A percentile compares a stretch with the other conserved stretches of the same genome.
Evolutionary conservation across 495 filamentous ascomycete species (phyloP).

Genomic region (Aspergillus bridgeri): DNA sequence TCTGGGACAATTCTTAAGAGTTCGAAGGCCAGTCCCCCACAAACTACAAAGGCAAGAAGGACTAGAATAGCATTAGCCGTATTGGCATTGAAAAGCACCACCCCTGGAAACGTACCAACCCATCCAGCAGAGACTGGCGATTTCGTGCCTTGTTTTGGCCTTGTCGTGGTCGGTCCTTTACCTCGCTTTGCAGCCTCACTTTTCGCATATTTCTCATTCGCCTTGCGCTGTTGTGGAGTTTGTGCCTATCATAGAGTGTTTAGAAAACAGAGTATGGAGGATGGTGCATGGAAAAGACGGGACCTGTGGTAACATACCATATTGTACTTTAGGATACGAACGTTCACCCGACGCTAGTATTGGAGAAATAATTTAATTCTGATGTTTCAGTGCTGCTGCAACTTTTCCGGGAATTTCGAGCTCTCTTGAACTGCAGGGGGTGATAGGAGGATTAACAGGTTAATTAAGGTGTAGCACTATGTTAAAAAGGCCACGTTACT

Average conservation of each 20-base stretch:
- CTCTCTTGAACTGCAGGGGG: too few relatives aligned
- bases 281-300: too few relatives aligned
- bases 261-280: neutral
- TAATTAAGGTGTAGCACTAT: too few relatives aligned
- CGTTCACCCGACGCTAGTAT: too few relatives aligned
- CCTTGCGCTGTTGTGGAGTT: conserved; percentile 88
- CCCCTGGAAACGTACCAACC: conserved; percentile 64
- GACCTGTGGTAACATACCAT: too few relatives aligned
- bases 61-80: conserved; percentile 41
- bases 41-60: conserved; percentile 75
- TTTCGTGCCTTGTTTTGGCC: conserved; percentile 67
- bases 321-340: too few relatives aligned
- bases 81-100: neutral
- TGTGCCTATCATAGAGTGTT: conserved; percentile 61
- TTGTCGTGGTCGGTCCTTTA: conserved; percentile 67
- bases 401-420: too few relatives aligned
- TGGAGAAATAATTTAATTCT: too few relatives aligned
- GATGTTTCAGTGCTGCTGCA: too few relatives aligned
- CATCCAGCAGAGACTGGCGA: conserved; percentile 74
- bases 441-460: too few relatives aligned
- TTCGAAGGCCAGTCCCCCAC: conserved; percentile 82
- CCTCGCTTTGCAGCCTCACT: conserved; percentile 77
- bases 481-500: too few relatives aligned
- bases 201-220: conserved; percentile 81
- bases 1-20: conserved; percentile 69